A percentile compares a stretch with the other conserved stretches of the same genome.
These are phyloP conservation scores for Vanrija humicola DNA, from an alignment of 1,284 basidiomycete species.

Conservation along the genomic window DNA sequence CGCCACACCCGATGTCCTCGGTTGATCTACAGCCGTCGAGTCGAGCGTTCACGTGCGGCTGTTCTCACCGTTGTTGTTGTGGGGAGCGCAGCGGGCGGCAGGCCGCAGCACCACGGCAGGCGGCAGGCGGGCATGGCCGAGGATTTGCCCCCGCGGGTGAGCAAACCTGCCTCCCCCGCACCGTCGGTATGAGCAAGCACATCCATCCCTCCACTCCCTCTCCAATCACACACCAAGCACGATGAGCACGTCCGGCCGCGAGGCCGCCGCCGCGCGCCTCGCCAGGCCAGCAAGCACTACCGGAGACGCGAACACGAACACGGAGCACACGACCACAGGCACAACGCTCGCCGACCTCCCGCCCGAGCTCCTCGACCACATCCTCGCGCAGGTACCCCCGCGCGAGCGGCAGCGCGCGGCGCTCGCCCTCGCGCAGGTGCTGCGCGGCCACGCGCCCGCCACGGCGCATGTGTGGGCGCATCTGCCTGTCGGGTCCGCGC, in stretches of 20 bases:
- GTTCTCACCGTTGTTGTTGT: too few relatives aligned
- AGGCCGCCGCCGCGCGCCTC: background rate
- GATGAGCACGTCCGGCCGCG: background rate
- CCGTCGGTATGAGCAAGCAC: too few relatives aligned
- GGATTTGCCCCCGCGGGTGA: too few relatives aligned
- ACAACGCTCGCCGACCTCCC: constrained; percentile 30
- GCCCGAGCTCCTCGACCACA: constrained; percentile 43
- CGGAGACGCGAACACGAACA: background rate
- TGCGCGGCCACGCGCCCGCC: constrained; percentile 33
- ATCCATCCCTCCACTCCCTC: background rate
- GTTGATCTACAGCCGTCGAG: too few relatives aligned
- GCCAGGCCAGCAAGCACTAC: background rate
- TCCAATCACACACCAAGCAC: background rate
- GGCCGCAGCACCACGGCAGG: too few relatives aligned
- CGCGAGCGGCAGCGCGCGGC: constrained; percentile 39
- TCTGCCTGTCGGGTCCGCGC: constrained; percentile 28
- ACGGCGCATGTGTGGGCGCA: constrained; percentile 37
- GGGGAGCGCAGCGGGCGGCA: too few relatives aligned
- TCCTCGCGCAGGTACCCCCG: constrained; percentile 40
- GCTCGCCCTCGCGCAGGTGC: constrained; percentile 36
- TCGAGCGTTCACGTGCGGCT: too few relatives aligned
- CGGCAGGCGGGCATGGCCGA: too few relatives aligned
- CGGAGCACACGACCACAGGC: background rate
- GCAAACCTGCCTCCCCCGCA: background rate
- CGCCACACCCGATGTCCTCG: too few relatives aligned